A percentile compares a stretch with the other conserved stretches of the same genome.
Conservation (phyloP, 495 filamentous ascomycete genomes). For the Usnea hakonensis region DNA sequence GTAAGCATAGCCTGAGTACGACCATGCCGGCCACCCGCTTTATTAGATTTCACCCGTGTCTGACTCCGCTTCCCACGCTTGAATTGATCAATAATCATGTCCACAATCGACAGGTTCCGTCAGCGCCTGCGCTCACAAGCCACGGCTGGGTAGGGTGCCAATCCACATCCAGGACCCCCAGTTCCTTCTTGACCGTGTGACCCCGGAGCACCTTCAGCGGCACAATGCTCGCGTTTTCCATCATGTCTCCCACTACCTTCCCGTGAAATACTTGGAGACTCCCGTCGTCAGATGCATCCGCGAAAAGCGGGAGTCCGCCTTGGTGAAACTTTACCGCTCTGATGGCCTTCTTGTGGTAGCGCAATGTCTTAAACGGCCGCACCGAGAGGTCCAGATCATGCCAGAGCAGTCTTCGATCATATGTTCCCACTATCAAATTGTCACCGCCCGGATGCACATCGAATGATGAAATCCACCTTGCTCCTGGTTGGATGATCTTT, state of each 20-base stretch:
- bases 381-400: slow-evolving; percentile 90
- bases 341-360: slow-evolving; percentile 88
- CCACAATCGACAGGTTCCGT: slow-evolving; percentile 83
- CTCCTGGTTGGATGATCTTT: slow-evolving; percentile 86
- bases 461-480: slow-evolving; percentile 89
- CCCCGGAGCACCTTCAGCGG: slow-evolving; percentile 90
- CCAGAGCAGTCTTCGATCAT: slow-evolving; percentile 91
- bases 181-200: slow-evolving; percentile 63
- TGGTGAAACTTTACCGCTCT: slow-evolving; percentile 79
- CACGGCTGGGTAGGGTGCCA: slow-evolving; percentile 93
- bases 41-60: not conserved
- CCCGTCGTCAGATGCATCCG: slow-evolving; percentile 88
- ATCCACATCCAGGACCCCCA: slow-evolving; percentile 88
- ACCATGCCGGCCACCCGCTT: not conserved
- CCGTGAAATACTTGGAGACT: slow-evolving; percentile 94
- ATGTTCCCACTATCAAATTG: slow-evolving; percentile 87
- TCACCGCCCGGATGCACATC: slow-evolving; percentile 89
- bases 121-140: slow-evolving; percentile 88
- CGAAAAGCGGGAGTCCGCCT: slow-evolving; percentile 78
- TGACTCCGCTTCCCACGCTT: too few relatives aligned
- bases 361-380: slow-evolving; percentile 87
- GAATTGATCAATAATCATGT: too few relatives aligned
- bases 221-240: slow-evolving; percentile 93
- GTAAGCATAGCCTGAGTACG: too few relatives aligned
- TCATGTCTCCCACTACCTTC: slow-evolving; percentile 83